These are phyloP conservation scores for Plasmodium billcollinsi DNA, from an alignment of 169 alveolate species.

Conservation along the genomic window DNA sequence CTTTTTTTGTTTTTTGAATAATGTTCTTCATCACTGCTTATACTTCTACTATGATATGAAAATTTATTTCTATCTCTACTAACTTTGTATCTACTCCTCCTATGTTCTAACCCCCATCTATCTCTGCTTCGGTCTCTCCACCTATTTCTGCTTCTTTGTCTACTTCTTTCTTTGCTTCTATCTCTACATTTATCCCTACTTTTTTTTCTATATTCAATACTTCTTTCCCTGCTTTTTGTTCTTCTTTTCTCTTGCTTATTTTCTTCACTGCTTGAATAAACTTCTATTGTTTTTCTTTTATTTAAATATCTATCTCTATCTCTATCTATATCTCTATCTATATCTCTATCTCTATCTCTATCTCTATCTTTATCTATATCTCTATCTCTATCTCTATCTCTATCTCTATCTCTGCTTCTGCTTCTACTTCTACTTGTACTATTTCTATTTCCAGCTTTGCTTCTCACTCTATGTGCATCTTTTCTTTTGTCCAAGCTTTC, in stretches of 20 bases:
- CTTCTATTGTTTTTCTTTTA: background rate
- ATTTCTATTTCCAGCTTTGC: constrained; percentile 4
- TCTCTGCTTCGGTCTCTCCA: constrained; percentile 16
- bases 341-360: background rate
- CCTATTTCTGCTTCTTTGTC: constrained; percentile 29
- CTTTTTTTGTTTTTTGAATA: constrained; percentile 20
- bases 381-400: background rate
- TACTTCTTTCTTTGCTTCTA: constrained; percentile 26
- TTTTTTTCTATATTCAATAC: constrained; percentile 1
- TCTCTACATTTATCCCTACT: constrained; percentile 24
- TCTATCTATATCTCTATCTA: background rate
- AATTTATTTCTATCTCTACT: constrained; percentile 45
- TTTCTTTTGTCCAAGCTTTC: background rate
- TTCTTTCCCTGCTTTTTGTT: constrained; percentile 10
- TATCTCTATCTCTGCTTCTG: background rate
- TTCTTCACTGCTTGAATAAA: background rate
- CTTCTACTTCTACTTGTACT: background rate
- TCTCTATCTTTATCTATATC: background rate
- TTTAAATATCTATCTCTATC: background rate
- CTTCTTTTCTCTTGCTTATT: background rate
- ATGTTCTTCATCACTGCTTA: constrained; percentile 51
- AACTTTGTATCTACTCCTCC: constrained; percentile 13
- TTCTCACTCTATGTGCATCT: too few relatives aligned
- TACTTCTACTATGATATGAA: constrained; percentile 16
- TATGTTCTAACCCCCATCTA: constrained; percentile 8